Evolutionary conservation across 2,329 filamentous ascomycete species (phyloP).

Genomic region (Fusarium setosum): DNA sequence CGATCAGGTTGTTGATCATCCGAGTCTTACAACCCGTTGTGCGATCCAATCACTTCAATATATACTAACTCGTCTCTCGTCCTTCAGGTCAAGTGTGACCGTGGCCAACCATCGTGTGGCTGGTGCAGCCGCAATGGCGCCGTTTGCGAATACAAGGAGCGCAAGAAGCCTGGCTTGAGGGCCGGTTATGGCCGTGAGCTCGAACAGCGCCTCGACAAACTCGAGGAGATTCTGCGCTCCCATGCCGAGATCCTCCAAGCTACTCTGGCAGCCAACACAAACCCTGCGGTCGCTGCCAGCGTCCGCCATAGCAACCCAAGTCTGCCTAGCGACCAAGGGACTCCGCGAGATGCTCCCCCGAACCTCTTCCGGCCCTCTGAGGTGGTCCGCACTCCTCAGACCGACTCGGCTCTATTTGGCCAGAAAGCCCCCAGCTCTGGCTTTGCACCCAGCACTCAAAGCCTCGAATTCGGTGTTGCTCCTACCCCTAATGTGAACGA

Average conservation of each 20-base stretch:
- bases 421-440: slow-evolving; percentile 66
- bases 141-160: slow-evolving; percentile 74
- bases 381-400: slow-evolving; percentile 62
- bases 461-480: slow-evolving; percentile 62
- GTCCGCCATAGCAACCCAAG: slow-evolving; percentile 63
- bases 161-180: slow-evolving; percentile 73
- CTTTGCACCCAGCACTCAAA: slow-evolving; percentile 57
- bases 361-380: slow-evolving; percentile 63
- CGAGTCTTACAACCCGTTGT: slow-evolving; percentile 3
- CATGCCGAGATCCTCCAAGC: slow-evolving; percentile 76
- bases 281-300: slow-evolving; percentile 51
- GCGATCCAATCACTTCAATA: neutral
- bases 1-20: slow-evolving; percentile 12
- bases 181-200: slow-evolving; percentile 79
- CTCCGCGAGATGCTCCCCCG: slow-evolving; percentile 60
- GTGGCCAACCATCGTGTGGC: slow-evolving; percentile 77
- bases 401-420: slow-evolving; percentile 69
- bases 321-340: slow-evolving; percentile 66
- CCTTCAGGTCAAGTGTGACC: slow-evolving; percentile 77
- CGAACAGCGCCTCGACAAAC: slow-evolving; percentile 76
- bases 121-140: slow-evolving; percentile 75
- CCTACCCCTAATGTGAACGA: slow-evolving; percentile 61
- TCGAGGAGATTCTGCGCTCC: slow-evolving; percentile 73
- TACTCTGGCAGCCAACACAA: slow-evolving; percentile 56
- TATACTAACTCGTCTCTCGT: slow-evolving; percentile 19